These are phyloP conservation scores for Talaromyces islandicus DNA, from an alignment of 2,329 filamentous ascomycete species.

Conservation along the genomic window DNA sequence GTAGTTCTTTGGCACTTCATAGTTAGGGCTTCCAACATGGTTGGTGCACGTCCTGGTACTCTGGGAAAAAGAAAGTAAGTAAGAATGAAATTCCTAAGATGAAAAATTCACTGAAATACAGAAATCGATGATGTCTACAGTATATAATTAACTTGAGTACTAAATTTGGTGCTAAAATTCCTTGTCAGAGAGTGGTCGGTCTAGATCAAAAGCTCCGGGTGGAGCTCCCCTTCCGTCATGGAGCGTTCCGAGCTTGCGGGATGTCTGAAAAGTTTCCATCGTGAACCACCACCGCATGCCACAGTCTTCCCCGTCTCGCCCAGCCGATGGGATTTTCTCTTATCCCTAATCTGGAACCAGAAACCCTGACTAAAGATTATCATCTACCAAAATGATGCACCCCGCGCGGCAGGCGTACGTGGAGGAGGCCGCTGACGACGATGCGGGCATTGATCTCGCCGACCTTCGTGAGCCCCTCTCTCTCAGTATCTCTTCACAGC, in stretches of 20 bases:
- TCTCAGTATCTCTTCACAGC: neutral
- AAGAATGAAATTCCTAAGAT: no score
- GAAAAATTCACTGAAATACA: neutral
- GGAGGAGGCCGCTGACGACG: constrained; percentile 63
- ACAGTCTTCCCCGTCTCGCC: neutral
- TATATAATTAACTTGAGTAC: neutral
- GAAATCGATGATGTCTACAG: neutral
- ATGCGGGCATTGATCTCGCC: constrained; percentile 56
- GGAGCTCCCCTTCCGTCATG: neutral
- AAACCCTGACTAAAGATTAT: neutral
- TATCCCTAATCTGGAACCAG: neutral
- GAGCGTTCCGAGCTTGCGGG: neutral
- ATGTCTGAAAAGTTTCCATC: neutral
- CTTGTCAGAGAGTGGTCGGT: neutral
- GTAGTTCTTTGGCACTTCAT: no score
- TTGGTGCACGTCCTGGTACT: no score
- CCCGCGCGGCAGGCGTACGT: constrained; percentile 90
- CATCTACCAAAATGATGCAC: constrained; percentile 56
- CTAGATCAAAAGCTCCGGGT: neutral
- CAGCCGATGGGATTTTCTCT: neutral
- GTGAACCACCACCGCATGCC: neutral
- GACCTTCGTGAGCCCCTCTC: constrained; percentile 53
- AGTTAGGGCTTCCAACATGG: no score
- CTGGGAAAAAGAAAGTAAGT: neutral
- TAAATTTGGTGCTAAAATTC: neutral